Evolutionary conservation across 169 alveolate species (phyloP).

Genomic region (Eimeria acervulina): DNA sequence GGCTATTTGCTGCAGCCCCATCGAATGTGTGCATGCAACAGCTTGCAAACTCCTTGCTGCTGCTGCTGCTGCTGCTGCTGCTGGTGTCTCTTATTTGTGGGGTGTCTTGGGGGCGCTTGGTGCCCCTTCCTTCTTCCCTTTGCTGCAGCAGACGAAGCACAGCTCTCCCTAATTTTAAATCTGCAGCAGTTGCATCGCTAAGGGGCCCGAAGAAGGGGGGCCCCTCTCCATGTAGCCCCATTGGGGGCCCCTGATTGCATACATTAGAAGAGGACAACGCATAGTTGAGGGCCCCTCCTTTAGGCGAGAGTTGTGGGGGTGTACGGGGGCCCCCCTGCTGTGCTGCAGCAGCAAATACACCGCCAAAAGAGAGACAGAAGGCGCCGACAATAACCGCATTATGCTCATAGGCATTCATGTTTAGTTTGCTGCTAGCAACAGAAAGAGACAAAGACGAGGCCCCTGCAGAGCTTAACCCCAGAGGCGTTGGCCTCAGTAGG

Average conservation of each 20-base stretch:
- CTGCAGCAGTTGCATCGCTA: slow-evolving; percentile 16
- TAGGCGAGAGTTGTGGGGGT: neutral
- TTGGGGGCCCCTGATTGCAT: neutral
- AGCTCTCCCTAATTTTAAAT: neutral
- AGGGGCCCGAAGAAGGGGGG: slow-evolving; percentile 43
- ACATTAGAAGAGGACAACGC: neutral
- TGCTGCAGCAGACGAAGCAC: neutral
- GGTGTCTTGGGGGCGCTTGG: neutral
- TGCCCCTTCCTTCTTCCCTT: neutral
- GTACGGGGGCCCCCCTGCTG: neutral
- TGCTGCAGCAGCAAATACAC: neutral
- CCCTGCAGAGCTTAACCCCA: neutral
- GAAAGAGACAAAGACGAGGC: slow-evolving; percentile 19
- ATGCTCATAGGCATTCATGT: slow-evolving; percentile 13
- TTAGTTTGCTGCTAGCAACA: slow-evolving; percentile 30
- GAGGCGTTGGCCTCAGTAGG: neutral
- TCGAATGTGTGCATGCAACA: slow-evolving; percentile 28
- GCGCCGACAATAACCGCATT: neutral
- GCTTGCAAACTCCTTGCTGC: slow-evolving; percentile 6
- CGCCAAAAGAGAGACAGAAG: neutral
- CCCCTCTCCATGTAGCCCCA: slow-evolving; percentile 24
- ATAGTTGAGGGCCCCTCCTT: neutral
- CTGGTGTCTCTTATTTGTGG: neutral
- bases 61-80: slow-evolving; percentile 46
- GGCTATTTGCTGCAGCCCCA: neutral